Evolutionary conservation across 2,329 filamentous ascomycete genomes (phyloP), one percentile per base, ranked within the genome.

Genomic region (Colletotrichum sp.): DNA sequence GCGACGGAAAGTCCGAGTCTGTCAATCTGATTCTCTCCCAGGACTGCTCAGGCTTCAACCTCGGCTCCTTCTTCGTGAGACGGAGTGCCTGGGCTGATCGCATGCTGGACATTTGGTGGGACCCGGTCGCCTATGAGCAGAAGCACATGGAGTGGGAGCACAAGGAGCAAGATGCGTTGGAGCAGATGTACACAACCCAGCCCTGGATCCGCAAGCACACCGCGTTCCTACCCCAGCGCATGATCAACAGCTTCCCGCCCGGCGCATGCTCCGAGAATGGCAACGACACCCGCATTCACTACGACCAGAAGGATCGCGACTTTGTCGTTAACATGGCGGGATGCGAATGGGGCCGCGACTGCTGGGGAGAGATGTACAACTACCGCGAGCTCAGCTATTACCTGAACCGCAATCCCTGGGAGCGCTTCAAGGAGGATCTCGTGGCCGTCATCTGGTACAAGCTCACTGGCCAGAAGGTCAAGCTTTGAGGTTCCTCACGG

Each of bases 121-220:
- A 99, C 81, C 97, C 97, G 0, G 96, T 99, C 34, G 92, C 94
- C 73, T 99, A 99, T 84, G 97, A 99, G 86, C 97, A 99, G 86
- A 98, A 96, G 83, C 97, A 99, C 84, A 98, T 98, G 96, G 92
- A 97, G 78, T 99, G 97, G 97, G 96, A 97, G 82, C 97, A 99
- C 88, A 99, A 99, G 84, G 97, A 99, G 85, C 97, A 99, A 86
- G 96, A 99, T 82, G 95, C 96, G 3, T 88, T 99, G 57, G 96
- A 98, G 86, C 94, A 98, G 86, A 89, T 99, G 78, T 99, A 99
- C 87, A 91, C 90, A 73, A 94, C 94, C 71, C 96, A 99, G 83
- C 95, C 97, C 1, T 99, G 97, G 96, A 92, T 99, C 70, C 93
- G 97, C 75, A 93, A 95, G 72, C 95, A 97, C 80, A 93, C 96